Conservation (phyloP, 2,329 filamentous ascomycete genomes). For the Xylariaceae sp. region DNA sequence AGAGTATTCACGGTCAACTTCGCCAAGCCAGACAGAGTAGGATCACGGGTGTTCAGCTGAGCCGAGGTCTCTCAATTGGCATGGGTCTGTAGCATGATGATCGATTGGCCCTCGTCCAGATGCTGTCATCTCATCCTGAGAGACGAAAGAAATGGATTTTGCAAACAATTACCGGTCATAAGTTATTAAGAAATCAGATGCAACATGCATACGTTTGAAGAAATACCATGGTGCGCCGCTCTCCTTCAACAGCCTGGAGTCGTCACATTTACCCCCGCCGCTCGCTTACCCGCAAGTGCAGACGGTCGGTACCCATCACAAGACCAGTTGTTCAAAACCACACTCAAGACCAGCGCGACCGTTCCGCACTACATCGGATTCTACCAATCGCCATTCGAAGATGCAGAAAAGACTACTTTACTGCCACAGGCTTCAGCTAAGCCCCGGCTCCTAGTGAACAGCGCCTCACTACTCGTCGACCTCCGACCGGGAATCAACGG, state of each 20-base stretch:
- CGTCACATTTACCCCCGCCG: slow-evolving; percentile 3
- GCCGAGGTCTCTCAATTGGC: too few relatives aligned
- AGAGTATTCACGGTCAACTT: too few relatives aligned
- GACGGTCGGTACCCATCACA: neutral
- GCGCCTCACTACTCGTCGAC: neutral
- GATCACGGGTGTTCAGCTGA: too few relatives aligned
- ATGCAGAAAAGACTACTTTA: neutral
- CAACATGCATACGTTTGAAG: slow-evolving; percentile 9
- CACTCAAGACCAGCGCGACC: neutral
- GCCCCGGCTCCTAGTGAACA: slow-evolving; percentile 1
- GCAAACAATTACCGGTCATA: too few relatives aligned
- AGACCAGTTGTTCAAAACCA: slow-evolving; percentile 7
- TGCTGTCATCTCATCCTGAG: too few relatives aligned
- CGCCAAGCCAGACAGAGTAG: too few relatives aligned
- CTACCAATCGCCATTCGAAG: slow-evolving; percentile 4
- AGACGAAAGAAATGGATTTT: too few relatives aligned
- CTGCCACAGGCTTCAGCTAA: neutral
- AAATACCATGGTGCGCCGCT: slow-evolving; percentile 5
- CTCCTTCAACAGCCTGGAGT: slow-evolving; percentile 5
- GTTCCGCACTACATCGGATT: slow-evolving; percentile 4
- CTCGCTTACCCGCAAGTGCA: neutral
- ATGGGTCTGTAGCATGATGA: too few relatives aligned
- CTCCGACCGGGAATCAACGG: slow-evolving; percentile 2
- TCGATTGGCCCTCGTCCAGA: too few relatives aligned
- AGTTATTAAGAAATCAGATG: too few relatives aligned